Conservation (phyloP, 768 basidiomycete genomes). For the Xerocomellus amylosporus region DNA sequence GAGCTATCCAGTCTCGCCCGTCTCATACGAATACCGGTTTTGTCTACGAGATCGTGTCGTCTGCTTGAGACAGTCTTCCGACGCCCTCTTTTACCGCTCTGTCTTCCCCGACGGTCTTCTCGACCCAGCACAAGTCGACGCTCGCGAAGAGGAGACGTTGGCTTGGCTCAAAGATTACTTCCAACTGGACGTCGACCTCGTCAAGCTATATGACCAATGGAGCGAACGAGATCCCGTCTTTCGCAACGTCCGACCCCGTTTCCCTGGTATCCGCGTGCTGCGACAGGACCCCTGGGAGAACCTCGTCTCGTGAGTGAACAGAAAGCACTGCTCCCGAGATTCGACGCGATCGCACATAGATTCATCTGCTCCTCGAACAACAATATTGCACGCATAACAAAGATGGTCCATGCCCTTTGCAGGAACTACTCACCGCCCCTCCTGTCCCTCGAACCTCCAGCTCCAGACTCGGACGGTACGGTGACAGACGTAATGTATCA, state of each 20-base stretch:
- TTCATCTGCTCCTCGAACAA: conserved; percentile 99
- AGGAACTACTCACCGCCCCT: conserved; percentile 70
- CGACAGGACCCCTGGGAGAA: conserved; percentile 97
- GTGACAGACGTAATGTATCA: conserved; percentile 50
- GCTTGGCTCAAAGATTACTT: conserved; percentile 85
- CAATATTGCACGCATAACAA: conserved; percentile 91
- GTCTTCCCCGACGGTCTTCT: conserved; percentile 51
- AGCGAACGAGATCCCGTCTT: conserved; percentile 72
- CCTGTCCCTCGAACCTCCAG: conserved; percentile 44
- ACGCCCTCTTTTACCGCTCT: conserved; percentile 68
- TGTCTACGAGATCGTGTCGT: conserved; percentile 81
- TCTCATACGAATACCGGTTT: conserved; percentile 68
- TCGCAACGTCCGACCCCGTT: conserved; percentile 54
- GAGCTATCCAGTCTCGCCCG: conserved; percentile 34
- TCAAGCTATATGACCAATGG: conserved; percentile 75
- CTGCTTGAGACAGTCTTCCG: conserved; percentile 70
- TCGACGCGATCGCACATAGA: conserved; percentile 39
- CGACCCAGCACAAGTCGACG: conserved; percentile 29
- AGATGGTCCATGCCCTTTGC: conserved; percentile 86
- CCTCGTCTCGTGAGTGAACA: conserved; percentile 74
- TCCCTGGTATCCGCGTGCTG: conserved; percentile 81
- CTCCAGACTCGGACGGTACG: conserved; percentile 27
- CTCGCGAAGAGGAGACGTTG: conserved; percentile 62
- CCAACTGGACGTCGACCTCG: conserved; percentile 75
- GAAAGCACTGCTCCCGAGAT: background rate